phyloP scores from a whole-genome alignment of 768 basidiomycete genomes.

The Suillus americanus region DNA sequence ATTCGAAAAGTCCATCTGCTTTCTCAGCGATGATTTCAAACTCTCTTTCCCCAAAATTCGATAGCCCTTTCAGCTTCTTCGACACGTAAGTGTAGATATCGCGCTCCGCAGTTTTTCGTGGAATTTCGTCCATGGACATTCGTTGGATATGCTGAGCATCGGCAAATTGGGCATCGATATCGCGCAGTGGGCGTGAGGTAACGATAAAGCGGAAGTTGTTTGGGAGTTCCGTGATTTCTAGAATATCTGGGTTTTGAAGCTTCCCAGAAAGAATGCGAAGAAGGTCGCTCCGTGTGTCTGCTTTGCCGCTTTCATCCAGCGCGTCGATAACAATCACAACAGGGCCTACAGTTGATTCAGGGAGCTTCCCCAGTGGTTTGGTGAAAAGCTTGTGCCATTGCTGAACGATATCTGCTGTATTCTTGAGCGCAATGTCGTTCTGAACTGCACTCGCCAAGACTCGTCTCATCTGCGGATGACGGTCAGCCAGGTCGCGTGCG shows the following conservation, averaged over 20 bases:
- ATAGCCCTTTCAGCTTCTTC: not conserved
- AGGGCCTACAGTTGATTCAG: conserved; percentile 14
- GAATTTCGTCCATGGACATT: conserved; percentile 7
- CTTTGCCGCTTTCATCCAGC: conserved; percentile 16
- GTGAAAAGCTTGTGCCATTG: conserved; percentile 22
- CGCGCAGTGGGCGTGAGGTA: conserved; percentile 10
- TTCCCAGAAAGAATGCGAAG: conserved; percentile 10
- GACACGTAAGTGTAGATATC: conserved; percentile 7
- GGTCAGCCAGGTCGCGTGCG: conserved; percentile 19
- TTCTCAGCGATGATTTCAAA: not conserved
- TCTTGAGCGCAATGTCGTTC: conserved; percentile 1
- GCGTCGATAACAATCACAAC: conserved; percentile 28
- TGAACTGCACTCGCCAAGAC: conserved; percentile 2
- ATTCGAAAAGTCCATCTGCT: conserved; percentile 11
- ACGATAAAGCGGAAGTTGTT: conserved; percentile 9
- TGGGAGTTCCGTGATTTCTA: not conserved
- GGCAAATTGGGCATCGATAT: not conserved
- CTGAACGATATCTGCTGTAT: not conserved
- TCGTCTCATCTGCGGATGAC: conserved; percentile 10
- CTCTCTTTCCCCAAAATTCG: not conserved
- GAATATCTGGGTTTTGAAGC: not conserved
- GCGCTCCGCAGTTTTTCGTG: not conserved
- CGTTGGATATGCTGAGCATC: not conserved
- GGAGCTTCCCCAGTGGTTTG: conserved; percentile 6
- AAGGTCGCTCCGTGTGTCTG: conserved; percentile 8